Conservation (phyloP, 345 rosid genomes). For the Gossypium raimondii region DNA sequence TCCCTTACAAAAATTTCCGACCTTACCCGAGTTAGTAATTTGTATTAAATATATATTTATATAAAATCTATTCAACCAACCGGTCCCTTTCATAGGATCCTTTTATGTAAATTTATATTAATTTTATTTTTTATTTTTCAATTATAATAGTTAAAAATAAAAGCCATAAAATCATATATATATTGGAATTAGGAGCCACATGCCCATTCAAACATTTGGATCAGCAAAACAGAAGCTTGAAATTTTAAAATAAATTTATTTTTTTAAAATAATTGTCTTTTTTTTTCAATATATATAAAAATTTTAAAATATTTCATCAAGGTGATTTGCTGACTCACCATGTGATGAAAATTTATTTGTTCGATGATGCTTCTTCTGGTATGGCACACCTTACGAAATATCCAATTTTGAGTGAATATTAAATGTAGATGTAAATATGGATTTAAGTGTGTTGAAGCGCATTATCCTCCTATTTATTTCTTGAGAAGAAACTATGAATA, state of each 20-base stretch:
- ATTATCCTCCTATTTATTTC: too few species aligned
- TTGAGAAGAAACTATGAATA: too few species aligned
- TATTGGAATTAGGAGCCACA: slow-evolving; percentile 22
- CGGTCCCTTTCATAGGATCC: background rate
- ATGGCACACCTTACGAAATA: slow-evolving; percentile 20
- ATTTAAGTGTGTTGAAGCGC: fast-evolving
- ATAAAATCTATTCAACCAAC: background rate
- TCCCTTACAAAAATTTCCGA: background rate
- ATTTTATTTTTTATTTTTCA: too few species aligned
- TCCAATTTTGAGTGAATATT: background rate
- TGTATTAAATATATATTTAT: too few species aligned
- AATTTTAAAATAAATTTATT: background rate
- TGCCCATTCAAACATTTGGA: slow-evolving; percentile 26
- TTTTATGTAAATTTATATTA: background rate
- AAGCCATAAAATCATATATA: background rate
- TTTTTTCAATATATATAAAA: background rate
- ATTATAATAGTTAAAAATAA: background rate
- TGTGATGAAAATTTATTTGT: slow-evolving; percentile 26
- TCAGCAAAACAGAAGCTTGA: slow-evolving; percentile 7
- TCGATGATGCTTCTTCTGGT: slow-evolving; percentile 16
- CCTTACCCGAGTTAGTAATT: too few species aligned
- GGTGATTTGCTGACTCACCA: slow-evolving; percentile 27
- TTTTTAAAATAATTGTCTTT: background rate
- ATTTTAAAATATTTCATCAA: slow-evolving; percentile 9
- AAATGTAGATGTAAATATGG: fast-evolving